Base-by-base conservation (phyloP, 495 filamentous ascomycete species). In the Trichoderma erinaceum region DNA sequence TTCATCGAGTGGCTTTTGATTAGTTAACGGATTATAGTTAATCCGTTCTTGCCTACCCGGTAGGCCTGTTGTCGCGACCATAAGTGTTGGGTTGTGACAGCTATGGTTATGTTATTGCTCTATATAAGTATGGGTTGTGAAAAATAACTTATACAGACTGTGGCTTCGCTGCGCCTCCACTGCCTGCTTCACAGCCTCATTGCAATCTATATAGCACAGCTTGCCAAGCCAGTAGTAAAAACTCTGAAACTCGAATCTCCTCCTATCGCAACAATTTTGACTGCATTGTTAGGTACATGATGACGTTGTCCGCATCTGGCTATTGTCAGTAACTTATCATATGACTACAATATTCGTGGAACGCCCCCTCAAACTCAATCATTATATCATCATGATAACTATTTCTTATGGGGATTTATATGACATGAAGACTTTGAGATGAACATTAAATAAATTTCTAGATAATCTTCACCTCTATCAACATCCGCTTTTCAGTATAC, bases 181-280 rank as follows among this genome's bases (percentile, higher is more conserved):
- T n/a, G 21, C 18, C 16, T 50, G 46, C 46, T 21, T 50, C 46
- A 50, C 46, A 50, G 46, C 46, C 46, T 50, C 15, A 21, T 50
- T n/a, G 46, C 46, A 50, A 50, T 7, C 16, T 15, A 50, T 18
- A n/a, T n/a, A 50, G 18, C 15, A n/a, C 18, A 6, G 46, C 7
- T 50, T 50, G 46, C 46, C 46, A 50, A 50, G 46, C 46, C 46
- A n/a, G 46, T 50, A 50, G 46, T n/a, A 50, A n/a, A 50, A 50
- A 50, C 15, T n/a, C 21, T 50, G 15, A 50, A 50, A 50, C 21
- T 21, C 46, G 21, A 50, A 50, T 18, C 43, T 50, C 7, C 6
- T n/a, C 21, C 46, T 7, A 50, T 50, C 15, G 18, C 18, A 50
- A n/a, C 4, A 50, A 18, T 21, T 50, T n/a, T n/a, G 18, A 7